Evolutionary conservation across 345 rosid species (phyloP).

Genomic region (Salix caprea): DNA sequence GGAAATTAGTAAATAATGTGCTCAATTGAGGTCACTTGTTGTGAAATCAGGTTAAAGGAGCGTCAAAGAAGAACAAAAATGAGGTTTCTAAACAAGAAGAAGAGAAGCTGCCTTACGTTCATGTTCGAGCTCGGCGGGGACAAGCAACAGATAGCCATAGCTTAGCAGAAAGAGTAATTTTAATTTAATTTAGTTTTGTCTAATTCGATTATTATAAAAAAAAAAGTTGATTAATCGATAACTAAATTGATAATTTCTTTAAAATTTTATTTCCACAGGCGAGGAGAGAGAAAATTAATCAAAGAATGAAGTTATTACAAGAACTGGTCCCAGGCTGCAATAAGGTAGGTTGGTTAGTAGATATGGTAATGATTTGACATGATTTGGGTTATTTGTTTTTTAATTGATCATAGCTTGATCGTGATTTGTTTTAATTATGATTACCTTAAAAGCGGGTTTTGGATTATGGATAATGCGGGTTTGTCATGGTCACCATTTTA

Average conservation of each 20-base stretch:
- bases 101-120: constrained; percentile 67
- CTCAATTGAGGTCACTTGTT: background rate
- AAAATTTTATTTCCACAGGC: constrained; percentile 34
- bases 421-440: background rate
- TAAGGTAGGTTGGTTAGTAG: constrained; percentile 62
- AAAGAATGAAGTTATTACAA: constrained; percentile 69
- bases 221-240: constrained; percentile 6
- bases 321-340: constrained; percentile 86
- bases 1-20: background rate
- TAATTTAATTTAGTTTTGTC: background rate
- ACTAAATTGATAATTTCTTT: constrained; percentile 6
- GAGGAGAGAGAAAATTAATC: constrained; percentile 74
- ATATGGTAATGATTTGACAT: constrained; percentile 24
- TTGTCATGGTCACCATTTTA: constrained; percentile 50
- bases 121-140: constrained; percentile 75
- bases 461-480: constrained; percentile 28
- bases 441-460: background rate
- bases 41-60: constrained; percentile 31
- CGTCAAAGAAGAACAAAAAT: constrained; percentile 48
- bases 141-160: constrained; percentile 82
- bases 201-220: constrained; percentile 1
- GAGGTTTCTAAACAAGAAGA: constrained; percentile 37
- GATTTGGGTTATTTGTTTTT: background rate
- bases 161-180: constrained; percentile 66
- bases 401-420: background rate